These are phyloP conservation scores for Daedaleopsis sinensis DNA, from an alignment of 768 basidiomycete genomes.

Conservation along the genomic window DNA sequence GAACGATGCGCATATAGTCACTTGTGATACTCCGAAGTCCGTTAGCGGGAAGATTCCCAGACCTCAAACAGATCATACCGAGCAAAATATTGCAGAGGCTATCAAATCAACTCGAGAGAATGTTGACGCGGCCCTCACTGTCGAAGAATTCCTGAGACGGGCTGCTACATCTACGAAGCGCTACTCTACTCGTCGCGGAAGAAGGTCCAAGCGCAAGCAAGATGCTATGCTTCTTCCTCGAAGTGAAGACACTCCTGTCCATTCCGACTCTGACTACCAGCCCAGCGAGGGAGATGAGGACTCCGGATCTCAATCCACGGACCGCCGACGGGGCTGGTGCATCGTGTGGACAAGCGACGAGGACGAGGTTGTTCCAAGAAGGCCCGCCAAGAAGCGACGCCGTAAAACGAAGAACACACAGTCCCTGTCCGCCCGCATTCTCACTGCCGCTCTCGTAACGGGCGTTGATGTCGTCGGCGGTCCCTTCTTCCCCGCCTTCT, in stretches of 20 bases:
- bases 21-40: no score
- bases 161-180: slow-evolving; percentile 45
- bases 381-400: not conserved
- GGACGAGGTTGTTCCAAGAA: not conserved
- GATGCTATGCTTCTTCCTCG: not conserved
- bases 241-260: not conserved
- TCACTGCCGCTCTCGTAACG: slow-evolving; percentile 40
- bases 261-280: not conserved
- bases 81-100: not conserved
- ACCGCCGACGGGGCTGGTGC: not conserved
- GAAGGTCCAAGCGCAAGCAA: not conserved
- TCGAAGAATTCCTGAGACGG: slow-evolving; percentile 81
- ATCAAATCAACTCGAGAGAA: not conserved
- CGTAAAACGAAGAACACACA: slow-evolving; percentile 16
- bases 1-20: not conserved
- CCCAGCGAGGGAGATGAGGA: not conserved
- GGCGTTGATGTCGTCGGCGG: slow-evolving; percentile 36
- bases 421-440: slow-evolving; percentile 36
- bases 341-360: slow-evolving; percentile 10
- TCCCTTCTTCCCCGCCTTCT: slow-evolving; percentile 10
- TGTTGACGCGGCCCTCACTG: slow-evolving; percentile 7
- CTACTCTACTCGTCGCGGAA: not conserved
- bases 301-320: not conserved
- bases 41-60: not conserved
- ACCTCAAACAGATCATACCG: not conserved